phyloP scores from a whole-genome alignment of 169 alveolate species.

The Cryptosporidium canis region DNA sequence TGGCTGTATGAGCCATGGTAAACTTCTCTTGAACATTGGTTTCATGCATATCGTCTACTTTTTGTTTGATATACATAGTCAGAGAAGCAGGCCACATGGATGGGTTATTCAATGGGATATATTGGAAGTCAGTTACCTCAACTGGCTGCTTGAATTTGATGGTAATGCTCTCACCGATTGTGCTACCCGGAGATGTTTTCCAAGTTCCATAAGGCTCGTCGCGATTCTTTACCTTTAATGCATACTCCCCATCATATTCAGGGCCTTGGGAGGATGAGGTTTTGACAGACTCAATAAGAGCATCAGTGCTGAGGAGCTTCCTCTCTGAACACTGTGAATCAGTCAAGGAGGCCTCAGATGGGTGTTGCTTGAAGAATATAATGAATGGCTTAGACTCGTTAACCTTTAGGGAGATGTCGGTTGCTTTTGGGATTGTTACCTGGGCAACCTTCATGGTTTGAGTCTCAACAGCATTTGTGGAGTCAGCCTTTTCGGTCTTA shows the following conservation, averaged over 20 bases:
- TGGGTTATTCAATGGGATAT: conserved; percentile 75
- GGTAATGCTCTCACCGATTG: conserved; percentile 79
- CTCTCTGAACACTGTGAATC: conserved; percentile 72
- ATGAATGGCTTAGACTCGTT: conserved; percentile 73
- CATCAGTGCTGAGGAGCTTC: conserved; percentile 67
- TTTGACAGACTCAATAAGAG: conserved; percentile 73
- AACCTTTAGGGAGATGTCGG: conserved; percentile 48
- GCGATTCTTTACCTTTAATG: conserved; percentile 78
- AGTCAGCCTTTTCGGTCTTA: conserved; percentile 31
- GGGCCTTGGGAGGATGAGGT: conserved; percentile 77
- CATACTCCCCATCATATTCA: conserved; percentile 80
- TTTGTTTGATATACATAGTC: conserved; percentile 65
- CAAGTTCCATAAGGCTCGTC: conserved; percentile 80
- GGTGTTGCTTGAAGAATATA: conserved; percentile 74
- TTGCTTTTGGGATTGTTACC: conserved; percentile 72
- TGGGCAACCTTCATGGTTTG: conserved; percentile 64
- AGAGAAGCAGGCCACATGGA: conserved; percentile 76
- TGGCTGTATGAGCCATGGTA: conserved; percentile 62
- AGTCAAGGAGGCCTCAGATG: conserved; percentile 6
- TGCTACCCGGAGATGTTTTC: conserved; percentile 76
- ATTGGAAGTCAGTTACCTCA: conserved; percentile 78
- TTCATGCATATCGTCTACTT: conserved; percentile 67
- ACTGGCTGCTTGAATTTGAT: conserved; percentile 79
- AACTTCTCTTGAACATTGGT: conserved; percentile 62
- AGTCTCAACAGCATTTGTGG: conserved; percentile 64